Conservation (phyloP, 1,139 yeast genomes). For the Debaryomyces coudertii region DNA sequence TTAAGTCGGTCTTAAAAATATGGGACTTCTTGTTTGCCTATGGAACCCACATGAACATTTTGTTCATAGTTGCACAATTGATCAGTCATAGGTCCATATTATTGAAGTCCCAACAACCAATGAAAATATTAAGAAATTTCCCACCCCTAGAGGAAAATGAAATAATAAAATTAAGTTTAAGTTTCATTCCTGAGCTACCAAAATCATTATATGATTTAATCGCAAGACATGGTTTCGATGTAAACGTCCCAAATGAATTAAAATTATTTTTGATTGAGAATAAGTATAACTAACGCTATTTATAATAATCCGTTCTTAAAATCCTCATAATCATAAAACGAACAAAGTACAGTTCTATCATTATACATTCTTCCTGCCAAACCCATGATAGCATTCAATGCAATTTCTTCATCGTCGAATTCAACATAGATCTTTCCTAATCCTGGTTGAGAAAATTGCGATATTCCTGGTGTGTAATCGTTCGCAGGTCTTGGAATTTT, state of each 20-base stretch:
- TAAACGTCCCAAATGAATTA: slow-evolving; percentile 43
- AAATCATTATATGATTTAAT: slow-evolving; percentile 66
- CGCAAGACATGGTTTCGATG: slow-evolving; percentile 72
- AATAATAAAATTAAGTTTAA: slow-evolving; percentile 75
- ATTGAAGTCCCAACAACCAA: slow-evolving; percentile 65
- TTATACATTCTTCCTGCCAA: slow-evolving; percentile 70
- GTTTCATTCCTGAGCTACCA: slow-evolving; percentile 80
- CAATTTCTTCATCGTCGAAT: slow-evolving; percentile 55
- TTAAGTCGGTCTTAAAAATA: slow-evolving; percentile 69
- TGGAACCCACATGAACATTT: slow-evolving; percentile 85
- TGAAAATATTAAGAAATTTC: slow-evolving; percentile 71
- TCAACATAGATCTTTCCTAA: slow-evolving; percentile 75
- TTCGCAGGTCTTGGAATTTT: slow-evolving; percentile 69
- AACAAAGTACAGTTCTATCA: slow-evolving; percentile 70
- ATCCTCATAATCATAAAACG: slow-evolving; percentile 64
- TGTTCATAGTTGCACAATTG: slow-evolving; percentile 84
- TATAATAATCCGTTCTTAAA: slow-evolving; percentile 37
- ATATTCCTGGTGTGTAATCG: slow-evolving; percentile 47
- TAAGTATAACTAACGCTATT: slow-evolving; percentile 11
- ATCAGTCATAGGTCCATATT: slow-evolving; percentile 67
- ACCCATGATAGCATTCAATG: slow-evolving; percentile 61
- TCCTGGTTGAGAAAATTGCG: slow-evolving; percentile 55
- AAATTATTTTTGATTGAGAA: slow-evolving; percentile 26
- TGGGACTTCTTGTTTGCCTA: slow-evolving; percentile 95
- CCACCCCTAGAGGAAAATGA: slow-evolving; percentile 76